Evolutionary conservation across 768 basidiomycete genomes (phyloP).

Genomic region (Auriscalpium orientale): DNA sequence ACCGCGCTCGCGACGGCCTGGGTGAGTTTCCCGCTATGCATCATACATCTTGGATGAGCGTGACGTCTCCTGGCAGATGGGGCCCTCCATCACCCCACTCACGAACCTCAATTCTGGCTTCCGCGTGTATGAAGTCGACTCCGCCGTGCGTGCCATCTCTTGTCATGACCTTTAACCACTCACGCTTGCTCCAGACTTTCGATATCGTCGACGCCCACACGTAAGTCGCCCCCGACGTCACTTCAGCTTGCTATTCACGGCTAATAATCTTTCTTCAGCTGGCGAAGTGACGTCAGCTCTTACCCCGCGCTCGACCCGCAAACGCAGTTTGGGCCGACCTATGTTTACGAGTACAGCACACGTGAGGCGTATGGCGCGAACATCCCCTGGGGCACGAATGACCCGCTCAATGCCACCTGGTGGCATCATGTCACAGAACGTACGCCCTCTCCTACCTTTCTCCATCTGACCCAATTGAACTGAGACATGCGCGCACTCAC

Average conservation of each 20-base stretch:
- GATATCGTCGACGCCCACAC: conserved; percentile 75
- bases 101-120: conserved; percentile 73
- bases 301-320: conserved; percentile 56
- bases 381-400: conserved; percentile 51
- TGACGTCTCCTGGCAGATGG: conserved; percentile 35
- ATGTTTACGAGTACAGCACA: conserved; percentile 57
- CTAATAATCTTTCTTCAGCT: conserved; percentile 31
- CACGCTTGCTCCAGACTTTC: conserved; percentile 46
- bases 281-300: conserved; percentile 53
- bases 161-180: background rate
- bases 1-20: conserved; percentile 51
- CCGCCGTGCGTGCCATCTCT: conserved; percentile 39
- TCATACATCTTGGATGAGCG: too few species aligned
- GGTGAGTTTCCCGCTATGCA: conserved; percentile 26
- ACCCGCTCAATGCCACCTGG: conserved; percentile 76
- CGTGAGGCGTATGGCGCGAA: conserved; percentile 56
- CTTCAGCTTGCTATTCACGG: background rate
- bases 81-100: conserved; percentile 61
- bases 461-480: background rate
- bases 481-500: background rate
- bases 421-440: conserved; percentile 77
- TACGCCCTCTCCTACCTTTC: conserved; percentile 21
- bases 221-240: conserved; percentile 30
- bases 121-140: conserved; percentile 65
- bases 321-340: conserved; percentile 51